phyloP scores from a whole-genome alignment of 441 rosid species.

The Raphanus hybrid region DNA sequence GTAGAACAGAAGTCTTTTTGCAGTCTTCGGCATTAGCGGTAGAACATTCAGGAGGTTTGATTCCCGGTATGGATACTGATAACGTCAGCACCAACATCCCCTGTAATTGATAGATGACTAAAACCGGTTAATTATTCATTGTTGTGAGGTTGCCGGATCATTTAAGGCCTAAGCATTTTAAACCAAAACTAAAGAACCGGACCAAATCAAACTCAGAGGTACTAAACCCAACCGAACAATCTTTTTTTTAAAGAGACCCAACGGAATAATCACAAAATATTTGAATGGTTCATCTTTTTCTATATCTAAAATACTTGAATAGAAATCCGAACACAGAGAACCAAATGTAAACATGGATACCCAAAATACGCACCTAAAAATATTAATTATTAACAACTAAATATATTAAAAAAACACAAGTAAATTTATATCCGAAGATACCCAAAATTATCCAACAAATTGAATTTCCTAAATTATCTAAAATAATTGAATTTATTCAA shows the following conservation, averaged over 20 bases:
- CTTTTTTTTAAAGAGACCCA: not conserved
- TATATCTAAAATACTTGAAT: not conserved
- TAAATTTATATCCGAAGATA: not conserved
- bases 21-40: conserved; percentile 48
- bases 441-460: not conserved
- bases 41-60: conserved; percentile 72
- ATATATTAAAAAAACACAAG: not conserved
- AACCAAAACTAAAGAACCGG: not conserved
- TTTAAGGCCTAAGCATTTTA: not conserved
- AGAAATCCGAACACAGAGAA: not conserved
- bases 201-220: not conserved
- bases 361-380: not conserved
- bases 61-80: conserved; percentile 69
- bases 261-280: not conserved
- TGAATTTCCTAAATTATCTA: no score
- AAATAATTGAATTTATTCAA: no score
- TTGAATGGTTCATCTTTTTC: not conserved
- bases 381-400: no score
- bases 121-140: not conserved
- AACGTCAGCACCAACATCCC: conserved; percentile 76
- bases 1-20: conserved; percentile 60
- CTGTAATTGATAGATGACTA: conserved; percentile 38
- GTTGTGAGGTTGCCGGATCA: no score
- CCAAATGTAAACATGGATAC: not conserved
- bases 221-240: not conserved